Conservation (phyloP, 2,329 filamentous ascomycete genomes). For the Albifimbria verrucaria region DNA sequence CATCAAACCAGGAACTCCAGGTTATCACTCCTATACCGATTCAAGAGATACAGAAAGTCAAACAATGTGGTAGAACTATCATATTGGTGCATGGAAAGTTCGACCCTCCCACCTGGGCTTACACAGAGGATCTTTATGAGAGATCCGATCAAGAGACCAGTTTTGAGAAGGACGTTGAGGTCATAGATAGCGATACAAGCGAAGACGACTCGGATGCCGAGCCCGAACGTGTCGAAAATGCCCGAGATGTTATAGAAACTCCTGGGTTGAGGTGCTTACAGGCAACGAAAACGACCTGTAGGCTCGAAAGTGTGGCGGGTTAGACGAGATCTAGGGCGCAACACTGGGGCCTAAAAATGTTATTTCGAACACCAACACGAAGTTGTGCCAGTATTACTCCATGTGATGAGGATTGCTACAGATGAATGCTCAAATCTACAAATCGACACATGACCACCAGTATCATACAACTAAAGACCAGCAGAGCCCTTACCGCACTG, state of each 20-base stretch:
- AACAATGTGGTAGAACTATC: slow-evolving; percentile 42
- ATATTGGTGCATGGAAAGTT: slow-evolving; percentile 67
- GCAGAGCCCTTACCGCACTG: no score
- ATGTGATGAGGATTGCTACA: no score
- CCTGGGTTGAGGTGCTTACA: slow-evolving; percentile 58
- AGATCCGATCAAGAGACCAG: slow-evolving; percentile 28
- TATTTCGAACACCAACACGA: neutral
- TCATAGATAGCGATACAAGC: slow-evolving; percentile 31
- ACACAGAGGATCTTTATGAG: slow-evolving; percentile 58
- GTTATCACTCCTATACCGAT: slow-evolving; percentile 59
- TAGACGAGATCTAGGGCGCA: slow-evolving; percentile 56
- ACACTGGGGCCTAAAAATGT: slow-evolving; percentile 18
- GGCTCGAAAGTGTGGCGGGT: slow-evolving; percentile 63
- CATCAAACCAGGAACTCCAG: slow-evolving; percentile 50
- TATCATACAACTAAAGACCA: no score
- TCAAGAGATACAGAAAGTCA: slow-evolving; percentile 35
- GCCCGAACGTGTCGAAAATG: slow-evolving; percentile 18
- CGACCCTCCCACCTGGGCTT: slow-evolving; percentile 67
- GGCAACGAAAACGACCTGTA: slow-evolving; percentile 53
- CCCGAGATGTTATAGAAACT: slow-evolving; percentile 25
- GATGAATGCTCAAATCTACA: no score
- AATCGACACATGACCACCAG: no score
- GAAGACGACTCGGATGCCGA: slow-evolving; percentile 28
- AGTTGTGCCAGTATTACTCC: no score
- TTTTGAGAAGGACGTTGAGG: slow-evolving; percentile 23